Evolutionary conservation across 2,329 filamentous ascomycete species (phyloP), one percentile per base, ranked within the genome.

Genomic region (Nigrospora oryzae): DNA sequence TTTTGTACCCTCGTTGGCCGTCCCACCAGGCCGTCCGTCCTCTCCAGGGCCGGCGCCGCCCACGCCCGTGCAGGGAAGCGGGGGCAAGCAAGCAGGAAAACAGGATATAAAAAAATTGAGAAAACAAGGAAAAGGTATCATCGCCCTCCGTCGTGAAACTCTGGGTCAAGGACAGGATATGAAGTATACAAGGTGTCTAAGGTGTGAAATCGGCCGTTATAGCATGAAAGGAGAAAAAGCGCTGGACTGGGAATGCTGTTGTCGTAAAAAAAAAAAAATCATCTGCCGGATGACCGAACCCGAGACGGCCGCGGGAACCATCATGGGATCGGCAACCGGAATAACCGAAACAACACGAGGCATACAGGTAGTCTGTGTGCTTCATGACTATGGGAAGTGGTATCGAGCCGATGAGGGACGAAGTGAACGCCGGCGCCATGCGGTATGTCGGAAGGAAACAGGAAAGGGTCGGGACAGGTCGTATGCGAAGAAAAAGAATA

Each of bases 381-480:
- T 13, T 43, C 34, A 38, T 42, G 17, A 38, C 33, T 40, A 15
- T 45, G 45, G 46, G 50, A 54, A 54, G 46, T 55, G 51, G 53
- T 54, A 61, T 56, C 53, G 53, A 56, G 53, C 23, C 40, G 23
- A 42, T 28, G 15, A 30, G 36, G 32, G 43, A 39, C 37, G 46
- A 47, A 46, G 33, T 49, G 47, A 57, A 58, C 59, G 56, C 59
- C 56, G 46, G 50, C 49, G 64, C 65, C 62, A 69, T 69, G 66
- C 66, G 64, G 40, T 51, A 28, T 28, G 23, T 28, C 23, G 51
- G 59, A 53, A 48, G 37, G 51, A 52, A 53, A 44, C 41, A 40
- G 45, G 35, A 45, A n/a, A 14, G 19, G 23, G 34, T 15, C 17
- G 36, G 12, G 36, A 34, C 36, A 17, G 15, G 35, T 11, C 13